Conservation (phyloP, 1,139 yeast species). For the Hyphopichia wangnamkhiaoensis region DNA sequence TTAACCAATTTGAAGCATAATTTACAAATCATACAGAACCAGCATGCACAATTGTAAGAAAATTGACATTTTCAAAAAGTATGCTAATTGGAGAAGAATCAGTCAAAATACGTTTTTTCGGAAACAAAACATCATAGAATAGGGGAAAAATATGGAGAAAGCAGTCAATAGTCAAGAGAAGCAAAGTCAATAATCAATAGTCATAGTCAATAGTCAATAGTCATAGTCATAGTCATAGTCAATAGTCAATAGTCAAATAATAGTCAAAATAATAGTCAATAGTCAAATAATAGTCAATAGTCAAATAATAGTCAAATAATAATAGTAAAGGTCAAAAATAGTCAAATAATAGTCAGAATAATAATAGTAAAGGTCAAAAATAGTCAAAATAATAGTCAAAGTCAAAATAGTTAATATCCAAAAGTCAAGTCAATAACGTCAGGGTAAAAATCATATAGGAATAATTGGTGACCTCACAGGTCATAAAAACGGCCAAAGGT, state of each 20-base stretch:
- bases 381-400: conserved; percentile 2
- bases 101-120: too few species aligned
- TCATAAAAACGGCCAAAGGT: too few species aligned
- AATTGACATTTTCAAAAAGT: too few species aligned
- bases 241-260: conserved; percentile 3
- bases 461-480: not conserved
- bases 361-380: not conserved
- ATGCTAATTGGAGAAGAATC: not conserved
- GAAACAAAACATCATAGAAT: too few species aligned
- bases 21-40: too few species aligned
- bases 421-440: not conserved
- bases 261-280: not conserved
- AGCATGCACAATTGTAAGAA: too few species aligned
- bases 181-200: conserved; percentile 2
- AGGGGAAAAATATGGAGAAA: not conserved
- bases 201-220: conserved; percentile 5
- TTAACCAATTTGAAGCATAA: too few species aligned
- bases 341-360: not conserved
- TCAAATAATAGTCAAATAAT: conserved; percentile 1
- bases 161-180: conserved; percentile 3
- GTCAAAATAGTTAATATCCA: not conserved
- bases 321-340: too few species aligned
- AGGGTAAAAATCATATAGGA: not conserved
- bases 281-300: conserved; percentile 3
- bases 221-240: too few species aligned